These are phyloP conservation scores for Elaphomyces granulatus DNA, from an alignment of 495 filamentous ascomycete genomes.

Conservation along the genomic window DNA sequence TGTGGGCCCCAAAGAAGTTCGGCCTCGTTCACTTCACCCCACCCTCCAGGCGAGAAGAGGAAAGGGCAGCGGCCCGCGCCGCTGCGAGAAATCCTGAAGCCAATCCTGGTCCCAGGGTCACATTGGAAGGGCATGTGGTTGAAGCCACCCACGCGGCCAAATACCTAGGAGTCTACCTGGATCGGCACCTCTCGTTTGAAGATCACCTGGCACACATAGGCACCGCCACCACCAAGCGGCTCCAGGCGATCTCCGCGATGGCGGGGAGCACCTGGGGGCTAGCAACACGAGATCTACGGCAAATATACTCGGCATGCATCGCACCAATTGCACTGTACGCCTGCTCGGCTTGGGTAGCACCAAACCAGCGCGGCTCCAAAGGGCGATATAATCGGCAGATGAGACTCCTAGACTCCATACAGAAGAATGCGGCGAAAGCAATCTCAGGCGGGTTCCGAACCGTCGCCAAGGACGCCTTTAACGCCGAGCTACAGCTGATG, in stretches of 20 bases:
- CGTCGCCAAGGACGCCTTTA: not conserved
- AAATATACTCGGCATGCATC: too few relatives aligned
- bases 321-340: too few relatives aligned
- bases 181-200: not conserved
- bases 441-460: not conserved
- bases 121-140: not conserved
- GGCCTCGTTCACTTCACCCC: not conserved
- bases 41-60: not conserved
- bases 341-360: not conserved
- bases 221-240: not conserved
- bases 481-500: not conserved
- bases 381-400: not conserved
- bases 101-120: not conserved
- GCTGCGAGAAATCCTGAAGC: too few relatives aligned
- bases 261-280: conserved; percentile 2
- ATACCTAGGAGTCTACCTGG: not conserved
- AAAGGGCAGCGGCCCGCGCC: too few relatives aligned
- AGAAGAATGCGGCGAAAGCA: not conserved
- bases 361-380: not conserved
- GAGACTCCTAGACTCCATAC: not conserved
- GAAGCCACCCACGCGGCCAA: not conserved
- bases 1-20: not conserved
- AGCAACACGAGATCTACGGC: too few relatives aligned
- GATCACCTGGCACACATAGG: not conserved
- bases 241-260: not conserved